These are phyloP conservation scores for Hysterium pulicare DNA, from an alignment of 2,329 filamentous ascomycete genomes.

Conservation along the genomic window DNA sequence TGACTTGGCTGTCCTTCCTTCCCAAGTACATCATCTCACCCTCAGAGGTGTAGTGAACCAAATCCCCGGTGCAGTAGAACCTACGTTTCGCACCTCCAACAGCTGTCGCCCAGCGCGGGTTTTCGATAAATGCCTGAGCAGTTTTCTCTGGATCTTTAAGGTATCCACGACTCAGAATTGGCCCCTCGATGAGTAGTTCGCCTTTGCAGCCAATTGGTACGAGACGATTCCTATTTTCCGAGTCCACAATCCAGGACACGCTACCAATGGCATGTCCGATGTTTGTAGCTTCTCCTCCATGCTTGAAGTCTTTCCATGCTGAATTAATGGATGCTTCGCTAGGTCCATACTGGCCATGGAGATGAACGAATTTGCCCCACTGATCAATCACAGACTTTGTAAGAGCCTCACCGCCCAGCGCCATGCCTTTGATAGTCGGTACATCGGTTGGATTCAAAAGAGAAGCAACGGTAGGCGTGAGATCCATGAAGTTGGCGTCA, in stretches of 20 bases:
- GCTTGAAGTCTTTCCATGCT: conserved; percentile 26
- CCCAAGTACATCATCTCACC: conserved; percentile 35
- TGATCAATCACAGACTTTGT: conserved; percentile 29
- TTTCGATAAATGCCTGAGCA: conserved; percentile 24
- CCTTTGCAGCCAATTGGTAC: conserved; percentile 33
- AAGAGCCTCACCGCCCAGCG: conserved; percentile 45
- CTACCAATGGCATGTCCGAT: conserved; percentile 30
- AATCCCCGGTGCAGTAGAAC: conserved; percentile 34
- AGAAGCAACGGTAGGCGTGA: conserved; percentile 59
- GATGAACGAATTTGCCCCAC: conserved; percentile 20
- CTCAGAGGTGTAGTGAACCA: conserved; percentile 30
- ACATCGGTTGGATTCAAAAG: conserved; percentile 44
- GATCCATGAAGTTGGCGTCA: conserved; percentile 37
- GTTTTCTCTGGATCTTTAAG: conserved; percentile 32
- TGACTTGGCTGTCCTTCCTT: conserved; percentile 35
- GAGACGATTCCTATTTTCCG: conserved; percentile 27
- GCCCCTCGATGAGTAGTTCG: conserved; percentile 34
- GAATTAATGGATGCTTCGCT: conserved; percentile 33
- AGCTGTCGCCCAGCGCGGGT: conserved; percentile 24
- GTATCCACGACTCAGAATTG: conserved; percentile 32
- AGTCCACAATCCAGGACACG: conserved; percentile 31
- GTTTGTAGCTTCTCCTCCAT: conserved; percentile 31
- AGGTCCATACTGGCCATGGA: conserved; percentile 31
- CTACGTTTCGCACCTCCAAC: conserved; percentile 6
- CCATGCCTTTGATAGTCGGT: conserved; percentile 43